Conservation (phyloP, 2,329 filamentous ascomycete genomes). For the Helicocarpus griseus region DNA sequence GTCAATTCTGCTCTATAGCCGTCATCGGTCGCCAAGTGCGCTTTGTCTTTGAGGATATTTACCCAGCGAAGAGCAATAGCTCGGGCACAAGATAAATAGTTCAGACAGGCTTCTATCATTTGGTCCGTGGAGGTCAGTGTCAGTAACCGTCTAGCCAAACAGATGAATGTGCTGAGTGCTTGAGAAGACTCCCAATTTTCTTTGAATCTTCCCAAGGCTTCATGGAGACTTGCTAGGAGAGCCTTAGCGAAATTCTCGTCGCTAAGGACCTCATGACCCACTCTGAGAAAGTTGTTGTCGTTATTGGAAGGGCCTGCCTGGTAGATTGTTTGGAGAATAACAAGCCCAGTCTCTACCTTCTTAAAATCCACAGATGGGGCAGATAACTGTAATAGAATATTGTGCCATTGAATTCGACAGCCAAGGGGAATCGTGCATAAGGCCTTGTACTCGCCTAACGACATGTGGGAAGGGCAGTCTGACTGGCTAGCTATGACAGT, state of each 20-base stretch:
- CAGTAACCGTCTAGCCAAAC: constrained; percentile 34
- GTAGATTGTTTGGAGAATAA: constrained; percentile 42
- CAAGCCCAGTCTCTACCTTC: constrained; percentile 37
- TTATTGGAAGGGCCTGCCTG: constrained; percentile 35
- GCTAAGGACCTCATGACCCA: constrained; percentile 16
- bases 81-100: constrained; percentile 8
- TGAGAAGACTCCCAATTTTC: constrained; percentile 43
- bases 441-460: constrained; percentile 45
- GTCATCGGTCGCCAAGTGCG: constrained; percentile 12
- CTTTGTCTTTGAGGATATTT: constrained; percentile 14
- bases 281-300: constrained; percentile 6
- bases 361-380: constrained; percentile 42
- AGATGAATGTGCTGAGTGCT: constrained; percentile 32
- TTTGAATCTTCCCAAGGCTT: constrained; percentile 27
- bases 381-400: constrained; percentile 44
- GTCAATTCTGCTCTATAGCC: constrained; percentile 23
- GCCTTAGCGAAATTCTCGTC: constrained; percentile 15
- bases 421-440: constrained; percentile 42
- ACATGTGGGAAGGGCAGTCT: constrained; percentile 40
- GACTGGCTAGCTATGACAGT: constrained; percentile 41
- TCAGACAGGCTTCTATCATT: constrained; percentile 25
- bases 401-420: constrained; percentile 44
- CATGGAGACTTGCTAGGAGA: constrained; percentile 26
- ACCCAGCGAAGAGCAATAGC: constrained; percentile 32
- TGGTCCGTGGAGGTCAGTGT: constrained; percentile 30